These are phyloP conservation scores for Cutaneotrichosporon sp. DNA, from an alignment of 1,284 basidiomycete species.

Conservation along the genomic window DNA sequence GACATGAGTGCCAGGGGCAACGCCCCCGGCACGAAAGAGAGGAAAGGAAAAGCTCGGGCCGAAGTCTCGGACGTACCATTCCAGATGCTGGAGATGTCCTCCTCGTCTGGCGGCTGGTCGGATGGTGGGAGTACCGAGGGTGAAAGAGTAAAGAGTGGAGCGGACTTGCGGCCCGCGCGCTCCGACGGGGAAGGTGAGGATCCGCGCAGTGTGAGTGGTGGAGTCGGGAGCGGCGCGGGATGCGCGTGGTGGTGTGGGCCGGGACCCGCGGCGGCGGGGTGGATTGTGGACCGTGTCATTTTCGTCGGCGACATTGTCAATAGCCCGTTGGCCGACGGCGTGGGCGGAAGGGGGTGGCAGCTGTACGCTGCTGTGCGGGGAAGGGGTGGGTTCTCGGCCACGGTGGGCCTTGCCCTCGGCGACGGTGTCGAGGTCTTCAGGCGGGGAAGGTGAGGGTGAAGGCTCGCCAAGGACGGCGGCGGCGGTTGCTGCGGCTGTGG, in stretches of 20 bases:
- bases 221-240: slow-evolving; percentile 12
- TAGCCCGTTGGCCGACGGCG: neutral
- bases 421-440: neutral
- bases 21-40: neutral
- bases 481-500: neutral
- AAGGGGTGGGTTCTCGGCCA: neutral
- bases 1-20: neutral
- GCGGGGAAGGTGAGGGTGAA: neutral
- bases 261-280: neutral
- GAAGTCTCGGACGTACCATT: slow-evolving; percentile 16
- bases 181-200: slow-evolving; percentile 9
- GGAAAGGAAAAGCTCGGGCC: neutral
- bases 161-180: slow-evolving; percentile 1
- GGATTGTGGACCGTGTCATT: neutral
- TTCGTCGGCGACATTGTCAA: neutral
- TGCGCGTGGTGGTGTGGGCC: neutral
- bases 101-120: slow-evolving; percentile 15
- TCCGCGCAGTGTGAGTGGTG: slow-evolving; percentile 11
- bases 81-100: slow-evolving; percentile 25
- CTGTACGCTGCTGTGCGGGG: neutral
- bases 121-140: slow-evolving; percentile 11
- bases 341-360: neutral
- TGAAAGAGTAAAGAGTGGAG: slow-evolving; percentile 17
- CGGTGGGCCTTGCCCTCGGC: slow-evolving; percentile 1
- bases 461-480: neutral